Evolutionary conservation across 306 rosid species (phyloP).

Genomic region (Parietaria judaica): DNA sequence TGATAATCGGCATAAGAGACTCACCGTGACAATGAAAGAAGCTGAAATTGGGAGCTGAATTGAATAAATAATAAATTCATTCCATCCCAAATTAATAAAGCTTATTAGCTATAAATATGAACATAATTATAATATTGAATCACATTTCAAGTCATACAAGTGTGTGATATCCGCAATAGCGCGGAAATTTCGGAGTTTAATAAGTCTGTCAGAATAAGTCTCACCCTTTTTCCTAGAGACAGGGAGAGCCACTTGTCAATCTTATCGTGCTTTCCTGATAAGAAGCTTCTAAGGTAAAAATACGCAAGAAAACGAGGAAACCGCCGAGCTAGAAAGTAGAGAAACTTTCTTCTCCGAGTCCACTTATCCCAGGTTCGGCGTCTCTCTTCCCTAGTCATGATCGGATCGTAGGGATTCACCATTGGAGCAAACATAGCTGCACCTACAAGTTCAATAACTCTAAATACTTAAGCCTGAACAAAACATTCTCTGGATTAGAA

Average conservation of each 20-base stretch:
- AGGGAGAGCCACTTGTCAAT: slow-evolving; percentile 81
- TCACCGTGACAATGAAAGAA: too few relatives aligned
- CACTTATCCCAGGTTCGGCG: slow-evolving; percentile 77
- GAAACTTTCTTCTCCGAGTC: slow-evolving; percentile 53
- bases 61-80: too few relatives aligned
- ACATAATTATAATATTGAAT: too few relatives aligned
- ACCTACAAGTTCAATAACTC: slow-evolving; percentile 44
- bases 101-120: too few relatives aligned
- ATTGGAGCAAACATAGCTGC: slow-evolving; percentile 95
- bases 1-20: too few relatives aligned
- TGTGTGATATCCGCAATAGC: too few relatives aligned
- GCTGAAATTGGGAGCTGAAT: background rate
- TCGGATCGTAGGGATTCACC: slow-evolving; percentile 86
- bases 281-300: slow-evolving; percentile 67
- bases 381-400: slow-evolving; percentile 67
- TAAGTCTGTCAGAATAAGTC: slow-evolving; percentile 5
- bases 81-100: too few relatives aligned
- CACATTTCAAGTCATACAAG: too few relatives aligned
- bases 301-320: slow-evolving; percentile 56
- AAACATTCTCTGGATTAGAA: background rate
- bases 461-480: background rate
- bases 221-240: slow-evolving; percentile 86
- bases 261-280: slow-evolving; percentile 87
- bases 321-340: slow-evolving; percentile 63
- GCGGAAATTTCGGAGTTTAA: too few relatives aligned